Evolutionary conservation across 352 stramenopile species (phyloP).

Genomic region (Phytophthora fragariaefolia): DNA sequence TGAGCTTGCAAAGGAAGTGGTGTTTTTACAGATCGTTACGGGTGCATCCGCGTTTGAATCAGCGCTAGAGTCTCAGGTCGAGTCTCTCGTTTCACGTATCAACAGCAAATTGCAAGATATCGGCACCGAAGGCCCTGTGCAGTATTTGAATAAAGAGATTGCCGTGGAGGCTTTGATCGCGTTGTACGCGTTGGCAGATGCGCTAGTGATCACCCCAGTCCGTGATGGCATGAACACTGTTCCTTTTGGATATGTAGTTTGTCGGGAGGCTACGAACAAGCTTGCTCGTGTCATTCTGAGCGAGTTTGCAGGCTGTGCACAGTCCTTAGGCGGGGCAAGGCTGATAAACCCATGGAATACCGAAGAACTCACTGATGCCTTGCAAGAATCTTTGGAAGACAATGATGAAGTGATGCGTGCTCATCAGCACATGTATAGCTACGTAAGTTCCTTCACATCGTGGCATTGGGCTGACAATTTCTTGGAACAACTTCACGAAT

Average conservation of each 20-base stretch:
- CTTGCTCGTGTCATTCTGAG: conserved; percentile 89
- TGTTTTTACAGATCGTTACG: conserved; percentile 94
- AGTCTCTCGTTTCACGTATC: conserved; percentile 91
- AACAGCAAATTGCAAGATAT: conserved; percentile 93
- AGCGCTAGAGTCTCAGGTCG: conserved; percentile 86
- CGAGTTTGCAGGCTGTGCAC: conserved; percentile 90
- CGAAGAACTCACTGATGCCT: conserved; percentile 66
- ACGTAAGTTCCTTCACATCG: conserved; percentile 81
- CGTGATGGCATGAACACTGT: conserved; percentile 93
- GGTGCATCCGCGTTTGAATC: conserved; percentile 56
- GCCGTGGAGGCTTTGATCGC: conserved; percentile 87
- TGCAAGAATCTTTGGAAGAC: conserved; percentile 61
- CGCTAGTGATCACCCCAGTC: conserved; percentile 85
- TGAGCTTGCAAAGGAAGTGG: conserved; percentile 93
- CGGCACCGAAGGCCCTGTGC: conserved; percentile 82
- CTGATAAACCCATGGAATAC: conserved; percentile 92
- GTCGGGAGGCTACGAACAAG: conserved; percentile 70
- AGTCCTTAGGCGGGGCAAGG: conserved; percentile 84
- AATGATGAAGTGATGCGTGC: conserved; percentile 72
- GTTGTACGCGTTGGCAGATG: conserved; percentile 87
- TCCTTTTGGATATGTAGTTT: conserved; percentile 91
- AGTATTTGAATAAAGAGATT: conserved; percentile 93
- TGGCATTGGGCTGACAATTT: conserved; percentile 83
- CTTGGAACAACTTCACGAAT: conserved; percentile 80
- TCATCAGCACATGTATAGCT: conserved; percentile 87